Conservation (phyloP, 2,329 filamentous ascomycete species). For the Monosporascus cannonballus region DNA sequence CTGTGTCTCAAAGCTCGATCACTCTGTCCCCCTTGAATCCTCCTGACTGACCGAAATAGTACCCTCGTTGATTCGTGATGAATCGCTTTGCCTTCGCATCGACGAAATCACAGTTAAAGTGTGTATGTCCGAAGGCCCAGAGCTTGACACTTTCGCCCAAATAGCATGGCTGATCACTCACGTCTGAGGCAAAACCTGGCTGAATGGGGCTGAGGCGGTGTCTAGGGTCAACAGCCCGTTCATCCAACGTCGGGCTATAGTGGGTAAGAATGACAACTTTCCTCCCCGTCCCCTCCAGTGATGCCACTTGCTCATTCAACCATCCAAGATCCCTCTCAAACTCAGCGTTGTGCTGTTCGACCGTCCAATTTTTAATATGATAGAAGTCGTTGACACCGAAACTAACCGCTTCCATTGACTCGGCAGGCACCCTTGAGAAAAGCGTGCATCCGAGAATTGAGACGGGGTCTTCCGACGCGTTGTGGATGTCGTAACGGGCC, state of each 20-base stretch:
- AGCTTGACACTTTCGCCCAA: conserved; percentile 27
- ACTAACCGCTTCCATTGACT: conserved; percentile 31
- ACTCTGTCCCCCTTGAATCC: background rate
- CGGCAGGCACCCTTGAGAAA: conserved; percentile 38
- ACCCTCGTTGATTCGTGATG: conserved; percentile 34
- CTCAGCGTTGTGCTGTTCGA: conserved; percentile 29
- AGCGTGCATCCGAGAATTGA: conserved; percentile 42
- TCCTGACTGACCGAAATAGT: conserved; percentile 24
- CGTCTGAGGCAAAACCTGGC: conserved; percentile 34
- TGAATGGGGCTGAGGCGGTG: conserved; percentile 24
- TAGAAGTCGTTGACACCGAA: conserved; percentile 47
- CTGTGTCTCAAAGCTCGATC: background rate
- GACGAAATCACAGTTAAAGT: conserved; percentile 37
- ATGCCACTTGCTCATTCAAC: conserved; percentile 32
- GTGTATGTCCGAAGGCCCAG: conserved; percentile 46
- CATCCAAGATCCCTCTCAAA: conserved; percentile 35
- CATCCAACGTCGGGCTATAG: conserved; percentile 32
- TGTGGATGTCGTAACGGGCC: conserved; percentile 24
- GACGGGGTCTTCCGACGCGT: conserved; percentile 23
- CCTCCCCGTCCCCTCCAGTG: conserved; percentile 16
- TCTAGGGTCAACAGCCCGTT: conserved; percentile 26
- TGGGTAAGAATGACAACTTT: conserved; percentile 36
- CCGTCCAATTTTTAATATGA: conserved; percentile 34
- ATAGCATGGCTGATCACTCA: conserved; percentile 31
- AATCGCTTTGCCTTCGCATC: conserved; percentile 26